Evolutionary conservation across 257 asterid genomes (phyloP).

Genomic region (Striga asiatica): DNA sequence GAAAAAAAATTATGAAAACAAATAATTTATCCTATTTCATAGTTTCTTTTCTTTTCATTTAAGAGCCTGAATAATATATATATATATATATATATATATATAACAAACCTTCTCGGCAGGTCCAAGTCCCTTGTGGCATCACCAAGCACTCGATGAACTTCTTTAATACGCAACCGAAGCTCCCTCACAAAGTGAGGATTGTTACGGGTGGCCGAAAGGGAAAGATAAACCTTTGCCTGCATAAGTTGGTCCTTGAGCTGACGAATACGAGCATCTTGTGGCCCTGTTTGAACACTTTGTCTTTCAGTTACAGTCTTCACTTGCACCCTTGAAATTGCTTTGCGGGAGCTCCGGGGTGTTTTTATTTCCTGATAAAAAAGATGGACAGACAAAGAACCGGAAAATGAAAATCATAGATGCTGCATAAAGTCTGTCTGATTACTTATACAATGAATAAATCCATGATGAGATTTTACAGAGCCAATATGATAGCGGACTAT

Average conservation of each 20-base stretch:
- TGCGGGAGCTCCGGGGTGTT: slow-evolving; percentile 30
- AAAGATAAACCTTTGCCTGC: slow-evolving; percentile 59
- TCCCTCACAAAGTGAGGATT: slow-evolving; percentile 72
- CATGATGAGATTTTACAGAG: background rate
- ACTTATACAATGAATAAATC: background rate
- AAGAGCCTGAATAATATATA: no score
- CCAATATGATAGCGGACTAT: no score
- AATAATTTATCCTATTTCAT: no score
- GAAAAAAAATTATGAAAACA: background rate
- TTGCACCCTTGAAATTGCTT: slow-evolving; percentile 30
- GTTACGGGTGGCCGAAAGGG: slow-evolving; percentile 66
- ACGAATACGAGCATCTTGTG: slow-evolving; percentile 48
- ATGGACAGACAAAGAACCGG: background rate
- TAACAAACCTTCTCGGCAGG: slow-evolving; percentile 57
- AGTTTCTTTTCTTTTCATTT: no score
- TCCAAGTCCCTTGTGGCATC: slow-evolving; percentile 77
- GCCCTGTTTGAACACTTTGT: slow-evolving; percentile 29
- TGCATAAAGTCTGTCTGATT: background rate
- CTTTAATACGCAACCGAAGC: slow-evolving; percentile 78
- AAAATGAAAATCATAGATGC: background rate
- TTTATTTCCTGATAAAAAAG: slow-evolving; percentile 25
- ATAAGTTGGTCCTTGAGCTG: slow-evolving; percentile 79
- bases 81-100: background rate
- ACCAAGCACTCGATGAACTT: slow-evolving; percentile 66
- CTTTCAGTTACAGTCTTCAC: slow-evolving; percentile 24